Evolutionary conservation across 192 early-diverging fungal genomes (phyloP), one percentile per base, ranked within the genome.

Genomic region (Anaeromyces robustus): DNA sequence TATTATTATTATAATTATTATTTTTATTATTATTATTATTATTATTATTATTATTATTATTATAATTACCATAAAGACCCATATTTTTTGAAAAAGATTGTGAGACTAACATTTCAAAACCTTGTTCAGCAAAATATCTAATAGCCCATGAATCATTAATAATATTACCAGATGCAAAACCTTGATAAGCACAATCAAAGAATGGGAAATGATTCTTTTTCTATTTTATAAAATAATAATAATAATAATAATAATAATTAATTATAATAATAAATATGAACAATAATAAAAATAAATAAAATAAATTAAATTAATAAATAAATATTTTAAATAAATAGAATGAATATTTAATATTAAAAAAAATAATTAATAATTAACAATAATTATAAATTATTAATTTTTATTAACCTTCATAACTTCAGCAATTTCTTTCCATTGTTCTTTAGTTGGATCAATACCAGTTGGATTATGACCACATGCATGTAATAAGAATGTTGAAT

Each of bases 121-220:
- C 96, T 81, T 92, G 90, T 26, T 92, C 86, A 4, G 94, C 95
- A 91, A 99, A 99, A 85, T 96, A 94, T 26, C 97, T 91, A 37
- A 97, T 92, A 79, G 97, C 94, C 85, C 89, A 92, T 34, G 97
- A 95, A 87, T 99, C 97, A 78, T 90, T 84, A 83, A 95, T 95
- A 26, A 98, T 88, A 84, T 93, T 90, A 77, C 97, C 97, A 18
- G 92, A 94, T 28, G 96, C 96, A 85, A 99, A 99, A 9, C 97
- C 97, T 89, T 98, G 96, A 91, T 99, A 99, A 30, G 97, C 97
- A 85, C 93, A 95, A 86, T 99, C 97, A 83, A 99, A 99, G 91
- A 99, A 97, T 26, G 95, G 92, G 83, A 98, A 94, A 83, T 95
- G 96, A 29, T 82, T 79, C 82, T 93, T 93, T 80, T 88, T 85